Evolutionary conservation across 345 rosid genomes (phyloP), one percentile per base, ranked within the genome.

Genomic region (Melaleuca quinquenervia): DNA sequence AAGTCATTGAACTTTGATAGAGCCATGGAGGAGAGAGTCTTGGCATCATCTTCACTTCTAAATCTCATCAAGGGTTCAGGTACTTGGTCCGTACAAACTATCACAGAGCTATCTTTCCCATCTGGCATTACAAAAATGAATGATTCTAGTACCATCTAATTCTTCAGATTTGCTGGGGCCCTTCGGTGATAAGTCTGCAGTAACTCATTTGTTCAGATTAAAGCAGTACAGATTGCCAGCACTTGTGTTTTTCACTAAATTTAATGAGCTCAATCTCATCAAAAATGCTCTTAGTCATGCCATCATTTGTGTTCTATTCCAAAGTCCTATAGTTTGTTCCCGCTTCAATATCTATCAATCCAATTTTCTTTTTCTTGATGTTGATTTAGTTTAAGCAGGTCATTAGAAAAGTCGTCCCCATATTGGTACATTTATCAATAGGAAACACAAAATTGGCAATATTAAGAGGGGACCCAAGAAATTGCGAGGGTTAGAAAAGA

Each of bases 11-110:
- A 78, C 85, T 82, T 36, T 74, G 83, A 90, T 48, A 85, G 75
- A 54, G 54, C 88, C 54, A 83, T 82, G 22, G 87, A 86, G 49
- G 90, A 88, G 85, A 86, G 76, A 56, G 82, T 86, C 56, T 53
- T 89, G 85, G 91, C 91, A 48, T 85, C 93, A 5, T 56, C 85
- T 58, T 84, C 91, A 11, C 83, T 90, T 20, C 87, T 87, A 45
- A 75, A 49, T 53, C 89, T 91, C 55, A 48, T 85, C 22, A 85
- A 88, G 82, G 78, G 83, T 85, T 88, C 89, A 91, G 94, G 94
- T 92, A 88, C 52, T 32, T 14, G 26, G 8, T 24, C 48, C 3
- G 7, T 70, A 32, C 48, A 32, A 70, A 70, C 78, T 36, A 41
- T 32, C 11, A 11, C 78, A 70, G 48, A 9, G 16, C 13, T 52